Evolutionary conservation across 805 yeast genomes (phyloP), one percentile per base, ranked within the genome.

Genomic region (Pichia nanzhaoensis): DNA sequence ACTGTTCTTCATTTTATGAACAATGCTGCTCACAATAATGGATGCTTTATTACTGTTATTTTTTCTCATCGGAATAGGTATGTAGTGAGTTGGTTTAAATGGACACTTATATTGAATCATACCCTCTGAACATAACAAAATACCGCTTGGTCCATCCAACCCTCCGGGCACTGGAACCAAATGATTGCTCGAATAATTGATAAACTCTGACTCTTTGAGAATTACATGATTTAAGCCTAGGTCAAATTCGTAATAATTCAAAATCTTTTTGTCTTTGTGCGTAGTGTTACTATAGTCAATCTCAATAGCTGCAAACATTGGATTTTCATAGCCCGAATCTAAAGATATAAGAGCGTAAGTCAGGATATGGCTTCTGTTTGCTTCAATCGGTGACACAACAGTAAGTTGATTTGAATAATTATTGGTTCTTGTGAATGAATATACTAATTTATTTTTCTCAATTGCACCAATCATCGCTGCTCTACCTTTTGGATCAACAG

Each of bases 301-400:
- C 57, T 91, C 98, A 7, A 93, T 63, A 0, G 90, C 73, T 0
- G 88, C 95, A 73, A 90, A 91, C 9, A 78, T 58, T 0, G 98
- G 98, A 56, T 88, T 89, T 17, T 84, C 93, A 59, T 72, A 82
- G 0, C 82, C 85, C 2, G 82, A 83, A 58, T 89, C 95, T 39
- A 91, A 58, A 0, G 84, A 82, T 16, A 75, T 63, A 2, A 80
- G 55, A 14, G 61, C 61, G 28, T 83, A 66, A 0, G 89, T 78
- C 8, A 88, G 56, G 0, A 64, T 54, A 28, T 69, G 64, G 5
- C 78, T 68, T 24, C 75, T 64, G 37, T 71, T 69, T 1, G 84
- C 80, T 51, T 86, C 95, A 39, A 89, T 61, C 0, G 96, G 96
- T 0, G 95, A 78, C 2, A 85, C 74, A 1, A 87, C 65, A 13